phyloP scores from a whole-genome alignment of 257 asterid genomes.

The Penstemon barbatus region DNA sequence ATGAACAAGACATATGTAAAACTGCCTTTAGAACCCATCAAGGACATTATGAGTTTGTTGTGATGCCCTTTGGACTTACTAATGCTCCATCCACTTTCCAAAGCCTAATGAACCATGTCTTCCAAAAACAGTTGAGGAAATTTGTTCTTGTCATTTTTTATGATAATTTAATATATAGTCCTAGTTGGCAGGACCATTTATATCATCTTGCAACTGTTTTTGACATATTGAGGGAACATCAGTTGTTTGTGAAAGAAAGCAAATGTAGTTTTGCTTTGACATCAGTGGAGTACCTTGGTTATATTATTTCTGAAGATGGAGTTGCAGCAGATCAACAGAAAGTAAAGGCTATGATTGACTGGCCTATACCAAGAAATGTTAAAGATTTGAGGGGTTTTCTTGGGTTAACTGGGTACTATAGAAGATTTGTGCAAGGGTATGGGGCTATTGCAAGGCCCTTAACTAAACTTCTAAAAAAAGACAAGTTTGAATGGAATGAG shows the following conservation, averaged over 20 bases:
- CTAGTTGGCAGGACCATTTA: background rate
- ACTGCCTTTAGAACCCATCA: too few relatives aligned
- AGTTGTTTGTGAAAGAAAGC: background rate
- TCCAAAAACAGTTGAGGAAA: too few relatives aligned
- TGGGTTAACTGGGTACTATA: slow-evolving; percentile 1
- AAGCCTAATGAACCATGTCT: too few relatives aligned
- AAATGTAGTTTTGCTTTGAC: background rate
- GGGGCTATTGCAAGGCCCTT: background rate
- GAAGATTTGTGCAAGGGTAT: background rate
- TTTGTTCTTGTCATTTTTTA: too few relatives aligned
- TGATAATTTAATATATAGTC: too few relatives aligned
- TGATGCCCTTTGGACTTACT: too few relatives aligned
- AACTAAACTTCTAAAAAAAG: background rate
- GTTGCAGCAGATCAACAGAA: background rate
- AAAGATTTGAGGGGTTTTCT: background rate
- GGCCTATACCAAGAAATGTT: background rate
- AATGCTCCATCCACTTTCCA: too few relatives aligned
- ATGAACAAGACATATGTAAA: too few relatives aligned
- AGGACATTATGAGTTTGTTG: too few relatives aligned
- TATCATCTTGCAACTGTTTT: background rate
- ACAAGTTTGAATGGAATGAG: background rate
- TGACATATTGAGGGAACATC: background rate
- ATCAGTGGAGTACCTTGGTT: slow-evolving; percentile 7
- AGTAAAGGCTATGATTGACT: background rate
- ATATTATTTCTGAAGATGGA: background rate